Base-by-base conservation (phyloP, 78 protist genomes). In the Andalucia godoyi region DNA sequence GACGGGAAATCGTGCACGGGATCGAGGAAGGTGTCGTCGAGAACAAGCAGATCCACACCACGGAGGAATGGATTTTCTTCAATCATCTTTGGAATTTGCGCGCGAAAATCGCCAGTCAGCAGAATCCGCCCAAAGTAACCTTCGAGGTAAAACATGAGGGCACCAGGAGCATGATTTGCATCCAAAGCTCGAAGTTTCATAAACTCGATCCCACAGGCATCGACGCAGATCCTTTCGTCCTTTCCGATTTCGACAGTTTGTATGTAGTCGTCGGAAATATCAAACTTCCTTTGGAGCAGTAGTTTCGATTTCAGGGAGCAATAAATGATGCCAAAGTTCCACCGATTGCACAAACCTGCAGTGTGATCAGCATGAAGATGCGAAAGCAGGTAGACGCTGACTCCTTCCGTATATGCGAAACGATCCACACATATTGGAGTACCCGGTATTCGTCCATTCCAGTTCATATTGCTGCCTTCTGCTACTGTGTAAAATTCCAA, bases 21-120 rank as follows among this genome's bases (percentile, higher is more conserved):
- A 13, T 39, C 46, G 33, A 43, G 32, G 37, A 57, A 80, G 29
- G 85, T 80, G 59, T 72, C 70, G 65, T 80, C 85, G n/a, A 80
- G 21, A 21, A 49, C 45, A 10, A 77, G 36, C 23, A 2, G 15
- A 17, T 77, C 83, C 8, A 77, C 30, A 0, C 6, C 29, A 43
- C 34, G 21, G 17, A 25, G 12, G n/a, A 17, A 55, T 18, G 10
- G 61, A 58, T 46, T 34, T 61, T 70, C 70, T 15, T 17, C 57
- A 21, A 62, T 64, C 27, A 8, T 10, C 10, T 25, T 15, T n/a
- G 34, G 53, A n/a, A 10, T 15, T 6, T 51, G 10, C 64, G 37
- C 5, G 15, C 86, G 69, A 43, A 81, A 74, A 69, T 81, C 86
- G 42, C 86, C 86, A 0, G 86, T 81, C 68, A 42, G 47, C 37